Evolutionary conservation across 345 rosid species (phyloP), one percentile per base, ranked within the genome.

Genomic region (Aquilaria sinensis): DNA sequence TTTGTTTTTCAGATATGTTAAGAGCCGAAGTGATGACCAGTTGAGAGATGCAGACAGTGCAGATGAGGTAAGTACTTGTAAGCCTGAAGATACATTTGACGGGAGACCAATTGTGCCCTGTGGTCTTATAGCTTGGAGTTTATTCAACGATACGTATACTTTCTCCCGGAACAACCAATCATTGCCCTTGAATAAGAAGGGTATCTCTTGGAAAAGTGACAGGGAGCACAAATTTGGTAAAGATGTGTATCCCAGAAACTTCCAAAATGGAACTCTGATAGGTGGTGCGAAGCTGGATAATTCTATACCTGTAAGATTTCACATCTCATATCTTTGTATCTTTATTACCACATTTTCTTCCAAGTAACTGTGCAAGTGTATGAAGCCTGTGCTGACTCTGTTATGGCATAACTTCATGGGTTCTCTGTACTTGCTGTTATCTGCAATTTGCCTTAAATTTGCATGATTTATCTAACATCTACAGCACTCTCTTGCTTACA

Each of bases 41-140:
- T 65, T 93, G 76, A 80, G 74, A 76, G 67, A 75, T 64, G 10
- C 3, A 12, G 64, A 66, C 32, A 66, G 74, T 51, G 80, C 60
- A 61, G 33, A 46, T 60, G 83, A 77, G 3, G 78, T 84, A 14
- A 54, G 70, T 45, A 47, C 48, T 63, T 95, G 99, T 71, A 71
- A 82, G 70, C 99, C 97, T 1, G 99, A 95, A 79, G 77, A 77
- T 71, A 12, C 67, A 49, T 37, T 37, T 8, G 57, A 74, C 50
- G 86, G 76, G 66, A 31, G 10, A 9, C 63, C 75, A 29, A 89
- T 89, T 65, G 93, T 89, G 46, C 99, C 99, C 2, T 95, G 99
- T 71, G 99, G 99, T 78, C 90, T 95, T 23, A 89, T 95, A 61
- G 99, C 99, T 56, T 95, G 99, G 97, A 95, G 99, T 79, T 80